Conservation (phyloP, 164 flowering plant species). For the Taxillus chinensis region DNA sequence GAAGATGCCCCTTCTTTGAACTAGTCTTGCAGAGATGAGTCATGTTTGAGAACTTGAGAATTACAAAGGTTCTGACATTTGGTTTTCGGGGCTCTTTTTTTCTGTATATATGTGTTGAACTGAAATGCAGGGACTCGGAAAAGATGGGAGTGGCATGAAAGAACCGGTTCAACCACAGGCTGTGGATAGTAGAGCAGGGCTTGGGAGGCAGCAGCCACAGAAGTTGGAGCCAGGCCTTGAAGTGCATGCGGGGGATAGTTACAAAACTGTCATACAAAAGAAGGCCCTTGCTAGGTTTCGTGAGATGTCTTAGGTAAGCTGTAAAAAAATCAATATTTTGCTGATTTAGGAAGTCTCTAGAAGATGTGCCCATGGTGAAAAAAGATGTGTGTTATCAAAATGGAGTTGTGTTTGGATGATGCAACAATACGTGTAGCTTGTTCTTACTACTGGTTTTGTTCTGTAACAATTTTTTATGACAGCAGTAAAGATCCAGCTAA, state of each 20-base stretch:
- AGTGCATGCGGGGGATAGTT: constrained; percentile 86
- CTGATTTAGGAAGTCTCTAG: background rate
- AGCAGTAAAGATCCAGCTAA: no score
- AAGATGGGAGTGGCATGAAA: constrained; percentile 89
- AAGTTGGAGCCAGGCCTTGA: constrained; percentile 71
- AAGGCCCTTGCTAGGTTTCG: constrained; percentile 87
- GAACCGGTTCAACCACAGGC: constrained; percentile 89
- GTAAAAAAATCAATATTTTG: background rate
- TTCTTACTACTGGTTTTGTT: no score
- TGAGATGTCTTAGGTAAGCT: constrained; percentile 51
- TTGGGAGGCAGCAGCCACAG: constrained; percentile 49
- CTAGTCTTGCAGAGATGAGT: no score
- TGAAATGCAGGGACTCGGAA: constrained; percentile 72
- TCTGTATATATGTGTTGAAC: constrained; percentile 9
- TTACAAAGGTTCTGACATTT: constrained; percentile 7
- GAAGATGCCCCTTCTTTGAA: no score
- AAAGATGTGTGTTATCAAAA: no score
- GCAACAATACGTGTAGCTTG: no score
- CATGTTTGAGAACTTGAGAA: no score
- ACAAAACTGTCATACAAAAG: constrained; percentile 77
- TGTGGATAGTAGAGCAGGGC: constrained; percentile 69
- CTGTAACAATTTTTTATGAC: no score
- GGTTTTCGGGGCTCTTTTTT: constrained; percentile 9
- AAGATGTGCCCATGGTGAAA: no score
- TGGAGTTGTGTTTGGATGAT: no score